Evolutionary conservation across 78 protist species (phyloP).

Genomic region (Dictyostelium brefeldianum): DNA sequence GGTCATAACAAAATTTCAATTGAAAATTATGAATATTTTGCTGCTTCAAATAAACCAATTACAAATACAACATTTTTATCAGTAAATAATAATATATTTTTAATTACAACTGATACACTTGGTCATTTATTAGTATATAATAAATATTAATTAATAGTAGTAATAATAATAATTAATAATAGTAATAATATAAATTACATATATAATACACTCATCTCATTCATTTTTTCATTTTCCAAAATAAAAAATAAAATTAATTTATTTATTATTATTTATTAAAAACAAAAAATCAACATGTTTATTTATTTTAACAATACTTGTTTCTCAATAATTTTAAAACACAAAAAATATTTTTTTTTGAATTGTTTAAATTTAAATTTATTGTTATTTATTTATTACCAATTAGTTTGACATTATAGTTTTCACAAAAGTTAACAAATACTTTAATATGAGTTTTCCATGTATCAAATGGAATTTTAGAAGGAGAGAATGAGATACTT

Average conservation of each 20-base stretch:
- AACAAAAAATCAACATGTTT: too few species aligned
- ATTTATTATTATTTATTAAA: background rate
- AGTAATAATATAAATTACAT: background rate
- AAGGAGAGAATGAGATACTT: too few species aligned
- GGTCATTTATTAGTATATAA: constrained; percentile 37
- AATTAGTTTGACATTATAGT: too few species aligned
- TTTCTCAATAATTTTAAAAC: too few species aligned
- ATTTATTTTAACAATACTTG: too few species aligned
- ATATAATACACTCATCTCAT: too few species aligned
- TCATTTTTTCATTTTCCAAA: background rate
- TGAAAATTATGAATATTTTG: constrained; percentile 53
- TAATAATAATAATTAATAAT: background rate
- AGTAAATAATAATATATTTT: constrained; percentile 4
- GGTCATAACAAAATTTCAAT: constrained; percentile 6
- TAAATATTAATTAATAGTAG: constrained; percentile 7
- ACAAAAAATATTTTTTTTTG: too few species aligned
- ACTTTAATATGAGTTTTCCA: too few species aligned
- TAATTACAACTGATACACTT: constrained; percentile 48
- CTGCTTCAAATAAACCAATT: constrained; percentile 50
- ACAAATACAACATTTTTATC: constrained; percentile 29
- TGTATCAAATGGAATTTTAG: too few species aligned
- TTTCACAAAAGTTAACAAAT: too few species aligned
- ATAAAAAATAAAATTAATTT: background rate
- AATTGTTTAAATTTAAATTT: too few species aligned
- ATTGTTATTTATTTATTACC: too few species aligned